These are phyloP conservation scores for Trypanosoma scelopori DNA, from an alignment of 208 protist genomes.

Conservation along the genomic window DNA sequence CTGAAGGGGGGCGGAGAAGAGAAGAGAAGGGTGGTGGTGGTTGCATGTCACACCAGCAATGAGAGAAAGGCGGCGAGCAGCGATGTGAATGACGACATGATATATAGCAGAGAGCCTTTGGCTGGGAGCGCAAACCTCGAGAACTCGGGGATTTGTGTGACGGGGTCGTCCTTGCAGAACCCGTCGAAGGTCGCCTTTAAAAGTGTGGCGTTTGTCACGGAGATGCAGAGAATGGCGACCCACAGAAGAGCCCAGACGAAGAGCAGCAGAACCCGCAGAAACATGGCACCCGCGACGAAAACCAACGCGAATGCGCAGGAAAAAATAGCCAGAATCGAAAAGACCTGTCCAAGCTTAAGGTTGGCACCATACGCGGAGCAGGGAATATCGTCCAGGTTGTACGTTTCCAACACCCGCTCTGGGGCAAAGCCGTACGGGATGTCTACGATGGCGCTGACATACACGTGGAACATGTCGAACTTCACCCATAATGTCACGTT, in stretches of 20 bases:
- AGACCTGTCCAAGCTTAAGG: conserved; percentile 39
- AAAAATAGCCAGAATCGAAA: conserved; percentile 50
- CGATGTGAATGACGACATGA: conserved; percentile 33
- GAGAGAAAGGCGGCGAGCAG: conserved; percentile 34
- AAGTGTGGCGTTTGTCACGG: conserved; percentile 31
- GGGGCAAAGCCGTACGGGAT: conserved; percentile 35
- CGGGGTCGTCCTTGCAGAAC: conserved; percentile 35
- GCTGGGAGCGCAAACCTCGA: conserved; percentile 37
- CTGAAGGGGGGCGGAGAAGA: no score
- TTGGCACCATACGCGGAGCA: conserved; percentile 40
- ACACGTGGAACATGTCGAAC: conserved; percentile 32
- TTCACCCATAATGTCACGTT: conserved; percentile 28
- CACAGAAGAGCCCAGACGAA: conserved; percentile 49
- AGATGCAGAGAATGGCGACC: conserved; percentile 33
- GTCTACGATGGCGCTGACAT: conserved; percentile 29
- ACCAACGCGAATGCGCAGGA: conserved; percentile 32
- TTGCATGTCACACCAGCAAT: conserved; percentile 4
- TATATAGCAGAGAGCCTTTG: conserved; percentile 39
- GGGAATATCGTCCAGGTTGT: conserved; percentile 50
- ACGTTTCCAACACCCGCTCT: conserved; percentile 36
- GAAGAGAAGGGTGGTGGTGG: no score
- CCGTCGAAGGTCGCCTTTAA: conserved; percentile 32
- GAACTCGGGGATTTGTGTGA: conserved; percentile 34
- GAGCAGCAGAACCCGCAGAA: conserved; percentile 48
- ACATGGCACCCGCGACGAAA: conserved; percentile 43